Conservation (phyloP, 768 basidiomycete species). For the Collybiopsis luxurians region DNA sequence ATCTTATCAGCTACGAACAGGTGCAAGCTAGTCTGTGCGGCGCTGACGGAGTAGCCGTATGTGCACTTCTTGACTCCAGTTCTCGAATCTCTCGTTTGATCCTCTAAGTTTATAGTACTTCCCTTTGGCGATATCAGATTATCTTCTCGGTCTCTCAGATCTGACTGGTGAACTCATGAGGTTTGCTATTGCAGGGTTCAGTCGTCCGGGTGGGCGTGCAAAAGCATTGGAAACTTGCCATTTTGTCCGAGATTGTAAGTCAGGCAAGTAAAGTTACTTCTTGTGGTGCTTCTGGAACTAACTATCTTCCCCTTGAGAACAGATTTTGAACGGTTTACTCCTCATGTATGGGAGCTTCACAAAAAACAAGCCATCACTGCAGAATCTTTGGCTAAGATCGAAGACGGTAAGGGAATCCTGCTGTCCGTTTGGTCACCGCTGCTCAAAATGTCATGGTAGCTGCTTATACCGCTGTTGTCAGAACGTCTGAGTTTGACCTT, state of each 20-base stretch:
- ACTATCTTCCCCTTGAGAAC: background rate
- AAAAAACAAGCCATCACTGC: conserved; percentile 88
- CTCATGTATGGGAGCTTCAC: conserved; percentile 65
- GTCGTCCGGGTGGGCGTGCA: conserved; percentile 59
- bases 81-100: background rate
- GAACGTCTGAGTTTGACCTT: conserved; percentile 72
- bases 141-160: conserved; percentile 90
- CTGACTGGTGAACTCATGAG: conserved; percentile 98
- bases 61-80: conserved; percentile 23
- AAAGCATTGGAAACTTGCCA: conserved; percentile 62
- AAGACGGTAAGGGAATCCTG: conserved; percentile 61
- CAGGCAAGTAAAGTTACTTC: conserved; percentile 40
- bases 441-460: conserved; percentile 36
- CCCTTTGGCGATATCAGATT: conserved; percentile 75
- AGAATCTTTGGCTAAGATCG: conserved; percentile 92
- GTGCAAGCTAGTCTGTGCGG: conserved; percentile 67
- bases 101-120: conserved; percentile 55
- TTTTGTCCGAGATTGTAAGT: conserved; percentile 74
- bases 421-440: background rate
- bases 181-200: conserved; percentile 82
- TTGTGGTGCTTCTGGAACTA: background rate
- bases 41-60: conserved; percentile 59
- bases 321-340: conserved; percentile 81
- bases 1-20: conserved; percentile 64
- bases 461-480: conserved; percentile 68